A percentile compares a stretch with the other conserved stretches of the same genome.
phyloP scores from a whole-genome alignment of 768 basidiomycete species.

The Termitomyces sp. region DNA sequence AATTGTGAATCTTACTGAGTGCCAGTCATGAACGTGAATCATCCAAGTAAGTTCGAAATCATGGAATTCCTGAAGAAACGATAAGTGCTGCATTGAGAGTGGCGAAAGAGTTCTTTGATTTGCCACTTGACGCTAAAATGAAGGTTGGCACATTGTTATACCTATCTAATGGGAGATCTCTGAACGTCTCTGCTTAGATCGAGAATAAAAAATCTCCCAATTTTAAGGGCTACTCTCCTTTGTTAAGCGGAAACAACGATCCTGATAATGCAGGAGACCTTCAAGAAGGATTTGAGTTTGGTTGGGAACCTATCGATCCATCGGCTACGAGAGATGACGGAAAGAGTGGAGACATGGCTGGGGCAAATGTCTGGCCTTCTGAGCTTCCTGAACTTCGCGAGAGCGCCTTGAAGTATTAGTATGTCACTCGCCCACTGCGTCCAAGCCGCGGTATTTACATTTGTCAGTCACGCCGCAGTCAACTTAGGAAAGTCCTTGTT shows the following conservation, averaged over 20 bases:
- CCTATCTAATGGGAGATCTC: not conserved
- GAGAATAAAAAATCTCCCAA: constrained; percentile 63
- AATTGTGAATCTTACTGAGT: too few relatives aligned
- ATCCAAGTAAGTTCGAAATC: constrained; percentile 62
- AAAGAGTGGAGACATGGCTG: constrained; percentile 58
- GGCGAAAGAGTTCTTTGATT: constrained; percentile 63
- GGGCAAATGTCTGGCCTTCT: constrained; percentile 77
- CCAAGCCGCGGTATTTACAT: not conserved
- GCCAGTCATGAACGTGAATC: not conserved
- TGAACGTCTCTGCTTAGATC: constrained; percentile 37
- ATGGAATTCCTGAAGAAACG: constrained; percentile 57
- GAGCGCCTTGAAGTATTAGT: constrained; percentile 67
- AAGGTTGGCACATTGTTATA: constrained; percentile 36
- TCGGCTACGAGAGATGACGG: constrained; percentile 21
- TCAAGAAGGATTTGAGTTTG: constrained; percentile 89
- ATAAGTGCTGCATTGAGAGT: constrained; percentile 43
- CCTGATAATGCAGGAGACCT: constrained; percentile 79
- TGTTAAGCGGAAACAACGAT: constrained; percentile 73
- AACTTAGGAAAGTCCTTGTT: constrained; percentile 63
- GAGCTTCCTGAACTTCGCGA: constrained; percentile 58
- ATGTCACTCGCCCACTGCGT: constrained; percentile 15
- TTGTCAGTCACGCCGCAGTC: constrained; percentile 31
- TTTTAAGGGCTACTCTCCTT: constrained; percentile 74
- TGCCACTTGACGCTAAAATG: constrained; percentile 62
- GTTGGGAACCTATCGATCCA: constrained; percentile 53